Conservation (phyloP, 805 yeast species). For the Candida suzukii region DNA sequence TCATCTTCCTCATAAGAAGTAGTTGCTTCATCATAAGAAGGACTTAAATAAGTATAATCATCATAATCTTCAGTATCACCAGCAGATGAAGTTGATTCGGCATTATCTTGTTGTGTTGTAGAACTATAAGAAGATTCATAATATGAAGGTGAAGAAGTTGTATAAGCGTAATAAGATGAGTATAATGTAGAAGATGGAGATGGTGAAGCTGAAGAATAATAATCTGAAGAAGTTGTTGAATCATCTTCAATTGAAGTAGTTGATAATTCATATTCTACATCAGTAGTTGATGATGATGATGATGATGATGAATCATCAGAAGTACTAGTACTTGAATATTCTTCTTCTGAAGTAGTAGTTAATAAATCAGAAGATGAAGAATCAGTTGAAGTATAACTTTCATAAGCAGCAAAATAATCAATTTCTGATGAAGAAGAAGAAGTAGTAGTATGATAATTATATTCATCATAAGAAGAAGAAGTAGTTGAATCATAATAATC, state of each 20-base stretch:
- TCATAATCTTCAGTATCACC: no score
- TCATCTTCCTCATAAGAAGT: neutral
- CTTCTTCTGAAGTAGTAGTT: slow-evolving; percentile 12
- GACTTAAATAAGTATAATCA: no score
- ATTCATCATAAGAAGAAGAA: neutral
- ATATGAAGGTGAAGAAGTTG: slow-evolving; percentile 1
- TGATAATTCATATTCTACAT: neutral
- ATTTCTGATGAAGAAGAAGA: neutral
- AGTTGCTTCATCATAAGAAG: no score
- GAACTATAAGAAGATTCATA: neutral
- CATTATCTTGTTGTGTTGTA: no score
- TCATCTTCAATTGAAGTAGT: neutral
- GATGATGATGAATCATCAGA: neutral
- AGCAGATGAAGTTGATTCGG: neutral
- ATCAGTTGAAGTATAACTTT: neutral
- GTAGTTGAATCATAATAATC: neutral
- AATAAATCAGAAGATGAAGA: neutral
- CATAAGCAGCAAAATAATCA: neutral
- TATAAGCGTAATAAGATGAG: slow-evolving; percentile 3
- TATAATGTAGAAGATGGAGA: neutral
- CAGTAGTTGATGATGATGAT: slow-evolving; percentile 1
- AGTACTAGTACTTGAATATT: neutral
- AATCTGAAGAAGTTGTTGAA: neutral
- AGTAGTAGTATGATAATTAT: neutral
- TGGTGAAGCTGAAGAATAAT: slow-evolving; percentile 1